These are phyloP conservation scores for Parastagonospora avenae DNA, from an alignment of 2,329 filamentous ascomycete genomes.

Conservation along the genomic window DNA sequence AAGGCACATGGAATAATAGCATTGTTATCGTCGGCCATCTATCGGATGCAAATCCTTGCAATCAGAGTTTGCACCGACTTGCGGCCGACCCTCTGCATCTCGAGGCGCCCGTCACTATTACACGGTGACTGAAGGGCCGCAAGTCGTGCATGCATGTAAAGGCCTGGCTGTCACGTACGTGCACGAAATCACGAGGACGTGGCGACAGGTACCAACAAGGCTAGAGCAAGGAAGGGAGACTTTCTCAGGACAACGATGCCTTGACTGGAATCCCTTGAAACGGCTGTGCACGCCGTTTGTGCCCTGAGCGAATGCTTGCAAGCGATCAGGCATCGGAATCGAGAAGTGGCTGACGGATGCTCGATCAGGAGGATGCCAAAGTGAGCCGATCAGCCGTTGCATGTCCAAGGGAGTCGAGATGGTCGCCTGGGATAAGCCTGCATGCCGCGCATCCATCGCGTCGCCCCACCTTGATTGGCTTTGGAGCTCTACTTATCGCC, in stretches of 20 bases:
- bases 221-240: too few species aligned
- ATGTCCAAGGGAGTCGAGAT: slow-evolving; percentile 27
- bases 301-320: not conserved
- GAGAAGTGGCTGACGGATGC: slow-evolving; percentile 11
- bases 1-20: too few species aligned
- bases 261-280: not conserved
- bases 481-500: slow-evolving; percentile 11
- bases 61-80: not conserved
- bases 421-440: slow-evolving; percentile 29
- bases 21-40: too few species aligned
- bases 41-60: too few species aligned
- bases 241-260: too few species aligned
- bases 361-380: slow-evolving; percentile 8
- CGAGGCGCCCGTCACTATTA: slow-evolving; percentile 1
- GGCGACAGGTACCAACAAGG: too few species aligned
- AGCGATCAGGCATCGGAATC: slow-evolving; percentile 3
- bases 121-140: not conserved
- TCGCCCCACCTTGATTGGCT: slow-evolving; percentile 28
- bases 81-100: slow-evolving; percentile 1
- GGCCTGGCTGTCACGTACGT: not conserved
- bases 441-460: slow-evolving; percentile 25
- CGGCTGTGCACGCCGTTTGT: too few species aligned
- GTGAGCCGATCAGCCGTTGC: slow-evolving; percentile 31
- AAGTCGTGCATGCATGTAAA: not conserved
- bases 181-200: not conserved